phyloP scores from a whole-genome alignment of 768 basidiomycete genomes.

The Termitomyces sp. region DNA sequence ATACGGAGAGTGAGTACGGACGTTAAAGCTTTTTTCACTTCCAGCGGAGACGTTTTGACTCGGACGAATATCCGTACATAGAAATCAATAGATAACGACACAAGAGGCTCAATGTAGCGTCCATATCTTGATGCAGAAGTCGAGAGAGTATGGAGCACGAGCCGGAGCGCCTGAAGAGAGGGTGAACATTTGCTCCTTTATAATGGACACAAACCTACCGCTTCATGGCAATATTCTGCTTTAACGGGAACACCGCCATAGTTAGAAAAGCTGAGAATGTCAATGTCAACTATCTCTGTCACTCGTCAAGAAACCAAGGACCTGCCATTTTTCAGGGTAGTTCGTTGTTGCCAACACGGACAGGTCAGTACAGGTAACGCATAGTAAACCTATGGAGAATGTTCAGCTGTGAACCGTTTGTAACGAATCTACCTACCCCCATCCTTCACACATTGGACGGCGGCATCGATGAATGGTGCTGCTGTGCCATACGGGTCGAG shows the following conservation, averaged over 20 bases:
- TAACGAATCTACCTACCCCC: slow-evolving; percentile 54
- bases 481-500: slow-evolving; percentile 98
- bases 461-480: slow-evolving; percentile 93
- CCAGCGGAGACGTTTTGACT: slow-evolving; percentile 62
- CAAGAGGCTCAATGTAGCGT: slow-evolving; percentile 80
- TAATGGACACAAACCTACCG: slow-evolving; percentile 39
- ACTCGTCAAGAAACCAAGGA: not conserved
- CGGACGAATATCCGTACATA: slow-evolving; percentile 91
- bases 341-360: slow-evolving; percentile 91
- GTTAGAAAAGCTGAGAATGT: slow-evolving; percentile 58
- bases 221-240: slow-evolving; percentile 95
- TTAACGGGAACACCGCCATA: slow-evolving; percentile 90
- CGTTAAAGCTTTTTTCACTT: slow-evolving; percentile 83
- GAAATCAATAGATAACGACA: slow-evolving; percentile 95
- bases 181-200: not conserved
- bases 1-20: slow-evolving; percentile 29
- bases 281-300: not conserved
- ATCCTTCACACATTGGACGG: slow-evolving; percentile 83
- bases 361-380: slow-evolving; percentile 95
- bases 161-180: slow-evolving; percentile 66
- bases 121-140: slow-evolving; percentile 91
- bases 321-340: slow-evolving; percentile 94
- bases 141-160: slow-evolving; percentile 84
- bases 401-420: not conserved
- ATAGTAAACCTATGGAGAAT: slow-evolving; percentile 65